Conservation (phyloP, 345 rosid species). For the Moricandia arvensis region DNA sequence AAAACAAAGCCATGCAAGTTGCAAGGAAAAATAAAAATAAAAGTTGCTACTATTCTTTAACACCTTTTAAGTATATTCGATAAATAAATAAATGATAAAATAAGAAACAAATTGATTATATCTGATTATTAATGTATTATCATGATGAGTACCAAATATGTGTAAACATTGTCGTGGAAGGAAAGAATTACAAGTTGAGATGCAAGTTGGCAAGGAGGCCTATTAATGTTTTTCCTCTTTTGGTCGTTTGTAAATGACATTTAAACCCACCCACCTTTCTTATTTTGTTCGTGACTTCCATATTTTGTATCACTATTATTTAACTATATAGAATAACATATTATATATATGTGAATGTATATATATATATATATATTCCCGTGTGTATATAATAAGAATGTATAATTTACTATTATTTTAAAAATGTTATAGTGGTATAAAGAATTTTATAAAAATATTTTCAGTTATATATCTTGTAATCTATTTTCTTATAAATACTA, state of each 20-base stretch:
- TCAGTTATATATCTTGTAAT: no score
- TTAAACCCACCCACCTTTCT: constrained; percentile 29
- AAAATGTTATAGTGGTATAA: no score
- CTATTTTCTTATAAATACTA: no score
- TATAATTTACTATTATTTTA: background rate
- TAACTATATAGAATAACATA: no score
- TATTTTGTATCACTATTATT: background rate
- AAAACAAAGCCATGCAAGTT: constrained; percentile 38
- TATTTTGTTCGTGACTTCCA: background rate
- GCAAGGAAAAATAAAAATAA: constrained; percentile 18
- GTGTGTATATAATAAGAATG: background rate
- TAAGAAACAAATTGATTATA: constrained; percentile 25
- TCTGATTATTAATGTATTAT: constrained; percentile 20
- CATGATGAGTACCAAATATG: constrained; percentile 30
- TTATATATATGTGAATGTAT: no score
- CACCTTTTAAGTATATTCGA: constrained; percentile 22
- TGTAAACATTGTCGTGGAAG: constrained; percentile 34
- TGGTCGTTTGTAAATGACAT: constrained; percentile 38
- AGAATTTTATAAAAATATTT: no score
- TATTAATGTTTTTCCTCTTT: constrained; percentile 38
- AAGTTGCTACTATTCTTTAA: constrained; percentile 28
- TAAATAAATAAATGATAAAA: background rate
- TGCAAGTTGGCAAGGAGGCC: constrained; percentile 50
- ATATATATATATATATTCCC: background rate
- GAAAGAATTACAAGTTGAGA: constrained; percentile 47